A percentile compares a stretch with the other conserved stretches of the same genome.
phyloP scores from a whole-genome alignment of 164 flowering plant species.

The Macadamia tetraphylla region DNA sequence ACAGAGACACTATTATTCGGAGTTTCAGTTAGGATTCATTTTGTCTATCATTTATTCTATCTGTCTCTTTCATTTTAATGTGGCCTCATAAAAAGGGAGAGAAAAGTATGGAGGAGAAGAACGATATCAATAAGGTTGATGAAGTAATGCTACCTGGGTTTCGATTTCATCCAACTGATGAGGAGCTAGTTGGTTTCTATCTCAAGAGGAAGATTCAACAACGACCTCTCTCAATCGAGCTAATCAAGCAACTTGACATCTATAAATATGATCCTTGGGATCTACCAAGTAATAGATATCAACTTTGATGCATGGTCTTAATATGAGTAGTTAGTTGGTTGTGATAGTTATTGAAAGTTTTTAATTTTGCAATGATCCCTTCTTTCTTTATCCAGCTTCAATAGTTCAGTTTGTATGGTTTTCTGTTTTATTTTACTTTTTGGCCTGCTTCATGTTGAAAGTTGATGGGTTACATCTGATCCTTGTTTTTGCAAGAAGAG shows the following conservation, averaged over 20 bases:
- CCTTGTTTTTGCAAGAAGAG: slow-evolving; percentile 30
- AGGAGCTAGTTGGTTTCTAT: slow-evolving; percentile 73
- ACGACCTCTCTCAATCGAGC: slow-evolving; percentile 55
- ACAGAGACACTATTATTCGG: too few relatives aligned
- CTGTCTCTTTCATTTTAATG: neutral
- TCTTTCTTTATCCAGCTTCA: too few relatives aligned
- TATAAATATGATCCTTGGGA: slow-evolving; percentile 85
- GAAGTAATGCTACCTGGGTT: slow-evolving; percentile 73
- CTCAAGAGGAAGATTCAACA: slow-evolving; percentile 67
- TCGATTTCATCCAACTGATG: slow-evolving; percentile 82
- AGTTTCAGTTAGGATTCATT: neutral
- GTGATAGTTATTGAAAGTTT: too few relatives aligned
- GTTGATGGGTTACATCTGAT: slow-evolving; percentile 5
- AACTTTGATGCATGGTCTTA: neutral
- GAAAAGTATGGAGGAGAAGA: slow-evolving; percentile 35
- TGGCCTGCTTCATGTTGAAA: neutral
- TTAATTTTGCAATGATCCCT: too few relatives aligned
- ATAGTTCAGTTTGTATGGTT: too few relatives aligned
- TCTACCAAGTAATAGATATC: slow-evolving; percentile 59
- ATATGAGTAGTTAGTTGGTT: neutral
- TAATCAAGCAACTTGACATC: slow-evolving; percentile 70
- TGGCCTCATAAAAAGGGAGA: neutral
- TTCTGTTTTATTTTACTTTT: neutral
- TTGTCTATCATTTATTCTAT: neutral
- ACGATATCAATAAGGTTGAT: slow-evolving; percentile 38